These are phyloP conservation scores for Cytospora schulzeri DNA, from an alignment of 2,329 filamentous ascomycete species.

Conservation along the genomic window DNA sequence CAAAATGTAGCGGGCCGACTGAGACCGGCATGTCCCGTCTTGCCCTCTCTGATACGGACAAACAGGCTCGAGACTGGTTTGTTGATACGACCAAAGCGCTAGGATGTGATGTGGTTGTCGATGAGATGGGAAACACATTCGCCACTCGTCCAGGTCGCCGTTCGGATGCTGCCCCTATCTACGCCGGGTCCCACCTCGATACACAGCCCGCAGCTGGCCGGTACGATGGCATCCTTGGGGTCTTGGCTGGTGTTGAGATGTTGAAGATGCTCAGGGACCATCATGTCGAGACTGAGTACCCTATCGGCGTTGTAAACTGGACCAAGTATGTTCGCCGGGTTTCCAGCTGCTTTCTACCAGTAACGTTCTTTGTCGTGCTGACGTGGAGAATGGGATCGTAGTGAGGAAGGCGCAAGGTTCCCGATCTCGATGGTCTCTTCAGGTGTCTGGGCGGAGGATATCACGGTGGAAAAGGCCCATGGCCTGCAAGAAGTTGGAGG, in stretches of 20 bases:
- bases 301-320: constrained; percentile 77
- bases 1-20: constrained; percentile 46
- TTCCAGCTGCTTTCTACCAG: background rate
- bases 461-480: constrained; percentile 63
- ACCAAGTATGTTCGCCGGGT: constrained; percentile 58
- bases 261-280: constrained; percentile 69
- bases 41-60: constrained; percentile 71
- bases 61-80: constrained; percentile 75
- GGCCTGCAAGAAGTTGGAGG: constrained; percentile 62
- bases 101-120: constrained; percentile 68
- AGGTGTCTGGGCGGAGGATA: constrained; percentile 74
- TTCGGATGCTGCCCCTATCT: constrained; percentile 62
- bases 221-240: constrained; percentile 77
- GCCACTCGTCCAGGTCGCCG: constrained; percentile 66
- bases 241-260: constrained; percentile 73
- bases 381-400: constrained; percentile 34
- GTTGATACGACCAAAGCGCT: constrained; percentile 61
- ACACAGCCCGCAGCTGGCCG: constrained; percentile 66
- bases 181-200: constrained; percentile 70
- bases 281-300: constrained; percentile 67
- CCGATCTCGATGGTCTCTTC: constrained; percentile 74
- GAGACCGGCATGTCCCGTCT: constrained; percentile 79
- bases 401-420: constrained; percentile 80
- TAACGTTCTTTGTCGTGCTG: background rate
- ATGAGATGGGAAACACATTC: constrained; percentile 82